phyloP scores from a whole-genome alignment of 2,329 filamentous ascomycete genomes.

The Neofusicoccum sp. region DNA sequence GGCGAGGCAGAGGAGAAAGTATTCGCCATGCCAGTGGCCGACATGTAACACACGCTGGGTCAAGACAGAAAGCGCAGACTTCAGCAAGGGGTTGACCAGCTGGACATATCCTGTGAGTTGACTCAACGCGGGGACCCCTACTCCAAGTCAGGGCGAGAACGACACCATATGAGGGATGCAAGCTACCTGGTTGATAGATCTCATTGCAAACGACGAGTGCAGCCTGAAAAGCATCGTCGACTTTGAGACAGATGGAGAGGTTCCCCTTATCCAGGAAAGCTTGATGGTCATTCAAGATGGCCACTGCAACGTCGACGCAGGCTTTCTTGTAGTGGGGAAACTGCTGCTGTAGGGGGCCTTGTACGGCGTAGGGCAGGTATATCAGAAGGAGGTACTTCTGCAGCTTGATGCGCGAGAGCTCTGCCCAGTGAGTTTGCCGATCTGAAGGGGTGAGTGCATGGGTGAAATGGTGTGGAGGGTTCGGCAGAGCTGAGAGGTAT shows the following conservation, averaged over 20 bases:
- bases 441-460: not conserved
- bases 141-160: too few relatives aligned
- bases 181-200: not conserved
- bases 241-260: not conserved
- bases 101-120: not conserved
- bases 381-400: constrained; percentile 8
- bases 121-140: not conserved
- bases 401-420: not conserved
- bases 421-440: not conserved
- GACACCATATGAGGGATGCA: not conserved
- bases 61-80: not conserved
- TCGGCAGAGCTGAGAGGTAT: not conserved
- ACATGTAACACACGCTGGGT: not conserved
- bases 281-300: not conserved
- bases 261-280: not conserved
- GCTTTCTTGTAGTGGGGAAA: constrained; percentile 5
- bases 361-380: not conserved
- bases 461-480: not conserved
- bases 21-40: constrained; percentile 3
- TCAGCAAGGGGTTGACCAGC: not conserved
- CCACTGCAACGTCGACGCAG: not conserved
- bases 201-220: not conserved
- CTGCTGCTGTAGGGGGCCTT: not conserved
- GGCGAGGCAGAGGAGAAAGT: not conserved
- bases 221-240: constrained; percentile 10